Evolutionary conservation across 2,329 filamentous ascomycete species (phyloP).

Genomic region (Aspergillus pseudonomiae): DNA sequence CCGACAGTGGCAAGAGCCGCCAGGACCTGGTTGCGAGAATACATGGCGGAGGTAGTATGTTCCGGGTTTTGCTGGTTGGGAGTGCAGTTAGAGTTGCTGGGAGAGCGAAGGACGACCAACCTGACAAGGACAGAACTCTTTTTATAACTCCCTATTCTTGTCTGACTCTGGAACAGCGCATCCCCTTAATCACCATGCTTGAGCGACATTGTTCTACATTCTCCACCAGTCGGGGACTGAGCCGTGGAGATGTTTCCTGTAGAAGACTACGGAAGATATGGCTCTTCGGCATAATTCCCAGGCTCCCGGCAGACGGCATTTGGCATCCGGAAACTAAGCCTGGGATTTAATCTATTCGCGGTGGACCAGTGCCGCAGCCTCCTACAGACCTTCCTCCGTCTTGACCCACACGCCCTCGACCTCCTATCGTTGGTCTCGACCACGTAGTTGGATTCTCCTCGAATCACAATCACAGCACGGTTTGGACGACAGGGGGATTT

Average conservation of each 20-base stretch:
- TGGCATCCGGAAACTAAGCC: not conserved
- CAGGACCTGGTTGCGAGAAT: constrained; percentile 22
- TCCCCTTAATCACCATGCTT: not conserved
- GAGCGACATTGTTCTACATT: not conserved
- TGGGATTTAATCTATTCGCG: not conserved
- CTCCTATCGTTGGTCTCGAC: not conserved
- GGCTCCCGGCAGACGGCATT: not conserved
- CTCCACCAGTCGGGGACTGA: not conserved
- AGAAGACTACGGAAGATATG: not conserved
- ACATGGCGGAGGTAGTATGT: constrained; percentile 11
- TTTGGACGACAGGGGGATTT: not conserved
- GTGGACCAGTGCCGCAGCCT: not conserved
- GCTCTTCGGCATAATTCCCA: not conserved
- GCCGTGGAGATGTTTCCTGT: not conserved
- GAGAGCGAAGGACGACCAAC: not conserved
- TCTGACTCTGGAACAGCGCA: not conserved
- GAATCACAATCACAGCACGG: not conserved
- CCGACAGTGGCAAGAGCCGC: constrained; percentile 17
- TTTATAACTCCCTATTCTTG: not conserved
- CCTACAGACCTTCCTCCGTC: not conserved
- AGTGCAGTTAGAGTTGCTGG: not conserved
- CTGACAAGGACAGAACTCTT: not conserved
- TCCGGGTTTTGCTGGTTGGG: not conserved
- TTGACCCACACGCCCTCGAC: not conserved
- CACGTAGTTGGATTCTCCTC: not conserved